A percentile compares a stretch with the other conserved stretches of the same genome.
phyloP scores from a whole-genome alignment of 768 basidiomycete genomes.

The Psilocybe azurescens region DNA sequence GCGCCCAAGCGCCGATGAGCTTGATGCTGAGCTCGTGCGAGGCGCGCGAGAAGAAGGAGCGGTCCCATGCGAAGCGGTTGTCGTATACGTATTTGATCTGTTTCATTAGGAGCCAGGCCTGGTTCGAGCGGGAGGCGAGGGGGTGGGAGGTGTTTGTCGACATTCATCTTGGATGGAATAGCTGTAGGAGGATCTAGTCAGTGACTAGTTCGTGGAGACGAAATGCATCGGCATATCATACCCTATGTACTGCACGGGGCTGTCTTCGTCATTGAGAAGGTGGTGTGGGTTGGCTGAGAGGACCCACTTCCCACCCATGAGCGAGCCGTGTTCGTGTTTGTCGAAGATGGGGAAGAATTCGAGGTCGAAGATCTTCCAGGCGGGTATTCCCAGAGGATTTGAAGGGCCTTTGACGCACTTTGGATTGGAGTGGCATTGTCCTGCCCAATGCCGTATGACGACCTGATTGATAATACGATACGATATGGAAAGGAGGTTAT shows the following conservation, averaged over 20 bases:
- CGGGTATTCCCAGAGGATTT: slow-evolving; percentile 39
- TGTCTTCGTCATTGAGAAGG: slow-evolving; percentile 16
- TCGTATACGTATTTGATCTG: slow-evolving; percentile 32
- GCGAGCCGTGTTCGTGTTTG: slow-evolving; percentile 18
- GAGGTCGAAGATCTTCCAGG: slow-evolving; percentile 42
- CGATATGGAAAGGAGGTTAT: neutral
- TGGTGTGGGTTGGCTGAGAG: slow-evolving; percentile 35
- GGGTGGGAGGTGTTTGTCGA: slow-evolving; percentile 26
- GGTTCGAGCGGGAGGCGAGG: slow-evolving; percentile 28
- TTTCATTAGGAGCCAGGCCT: slow-evolving; percentile 36
- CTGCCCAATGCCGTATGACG: slow-evolving; percentile 30
- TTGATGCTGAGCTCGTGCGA: slow-evolving; percentile 22
- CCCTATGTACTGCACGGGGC: slow-evolving; percentile 32
- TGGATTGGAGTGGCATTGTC: slow-evolving; percentile 29
- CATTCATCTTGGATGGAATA: slow-evolving; percentile 40
- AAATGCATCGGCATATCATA: slow-evolving; percentile 9
- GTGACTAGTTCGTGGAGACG: slow-evolving; percentile 3
- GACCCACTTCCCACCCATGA: slow-evolving; percentile 36
- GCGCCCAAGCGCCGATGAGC: slow-evolving; percentile 29
- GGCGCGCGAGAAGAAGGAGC: slow-evolving; percentile 26
- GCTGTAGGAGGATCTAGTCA: slow-evolving; percentile 18
- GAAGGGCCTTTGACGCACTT: slow-evolving; percentile 31
- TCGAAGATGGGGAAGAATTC: slow-evolving; percentile 30
- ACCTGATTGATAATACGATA: slow-evolving; percentile 20
- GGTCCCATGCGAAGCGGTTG: slow-evolving; percentile 31